Evolutionary conservation across 257 asterid genomes (phyloP).

Genomic region (Avicennia marina): DNA sequence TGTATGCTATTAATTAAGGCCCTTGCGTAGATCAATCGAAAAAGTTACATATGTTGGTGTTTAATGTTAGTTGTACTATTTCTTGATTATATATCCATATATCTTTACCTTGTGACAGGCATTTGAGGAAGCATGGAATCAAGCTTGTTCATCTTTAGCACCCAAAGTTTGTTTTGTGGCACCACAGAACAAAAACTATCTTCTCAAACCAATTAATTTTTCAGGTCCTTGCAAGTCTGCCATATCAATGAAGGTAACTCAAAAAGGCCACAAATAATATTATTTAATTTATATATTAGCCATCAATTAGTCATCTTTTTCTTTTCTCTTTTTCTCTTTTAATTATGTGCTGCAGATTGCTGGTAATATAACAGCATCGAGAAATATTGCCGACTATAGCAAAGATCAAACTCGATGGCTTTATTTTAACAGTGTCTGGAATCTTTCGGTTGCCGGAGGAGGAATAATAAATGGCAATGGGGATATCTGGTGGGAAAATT

Average conservation of each 20-base stretch:
- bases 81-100: too few species aligned
- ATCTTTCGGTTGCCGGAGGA: conserved; percentile 42
- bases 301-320: background rate
- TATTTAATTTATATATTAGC: background rate
- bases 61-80: too few species aligned
- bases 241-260: conserved; percentile 23
- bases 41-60: too few species aligned
- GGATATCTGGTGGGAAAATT: conserved; percentile 53
- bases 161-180: conserved; percentile 17
- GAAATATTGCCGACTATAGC: conserved; percentile 25
- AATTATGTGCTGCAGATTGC: conserved; percentile 23
- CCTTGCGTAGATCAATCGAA: too few species aligned
- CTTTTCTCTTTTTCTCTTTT: background rate
- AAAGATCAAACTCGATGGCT: conserved; percentile 41
- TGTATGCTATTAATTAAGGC: too few species aligned
- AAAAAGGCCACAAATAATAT: background rate
- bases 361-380: conserved; percentile 41
- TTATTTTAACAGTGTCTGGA: conserved; percentile 25
- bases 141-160: conserved; percentile 24
- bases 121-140: too few species aligned
- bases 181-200: conserved; percentile 23
- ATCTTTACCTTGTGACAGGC: too few species aligned
- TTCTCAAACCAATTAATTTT: conserved; percentile 27
- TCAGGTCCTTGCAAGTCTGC: conserved; percentile 33
- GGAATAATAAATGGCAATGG: conserved; percentile 51